These are phyloP conservation scores for Xerocomus amazonicus DNA, from an alignment of 1,284 basidiomycete genomes.

Conservation along the genomic window DNA sequence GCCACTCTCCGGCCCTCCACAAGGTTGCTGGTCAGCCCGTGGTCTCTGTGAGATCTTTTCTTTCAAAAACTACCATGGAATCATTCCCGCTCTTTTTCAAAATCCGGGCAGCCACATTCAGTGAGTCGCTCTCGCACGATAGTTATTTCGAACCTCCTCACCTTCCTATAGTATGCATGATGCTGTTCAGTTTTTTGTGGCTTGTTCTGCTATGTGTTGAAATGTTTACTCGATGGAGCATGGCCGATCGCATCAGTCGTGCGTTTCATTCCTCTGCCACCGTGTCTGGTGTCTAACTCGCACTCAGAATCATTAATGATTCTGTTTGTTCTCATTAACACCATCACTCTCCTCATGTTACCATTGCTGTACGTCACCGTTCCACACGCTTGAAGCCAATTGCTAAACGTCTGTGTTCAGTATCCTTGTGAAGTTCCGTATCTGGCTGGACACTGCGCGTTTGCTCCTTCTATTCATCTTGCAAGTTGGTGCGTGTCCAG, in stretches of 20 bases:
- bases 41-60: constrained; percentile 24
- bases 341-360: constrained; percentile 46
- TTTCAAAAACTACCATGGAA: constrained; percentile 28
- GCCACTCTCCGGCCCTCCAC: constrained; percentile 5
- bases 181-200: constrained; percentile 42
- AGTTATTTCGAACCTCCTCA: neutral
- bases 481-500: constrained; percentile 45
- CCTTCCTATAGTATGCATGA: constrained; percentile 34
- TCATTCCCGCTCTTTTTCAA: constrained; percentile 39
- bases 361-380: constrained; percentile 46
- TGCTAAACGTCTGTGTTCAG: constrained; percentile 31
- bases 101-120: constrained; percentile 38
- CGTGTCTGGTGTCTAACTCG: neutral
- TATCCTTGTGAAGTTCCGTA: constrained; percentile 48
- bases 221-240: constrained; percentile 39
- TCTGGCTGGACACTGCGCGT: constrained; percentile 57
- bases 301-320: constrained; percentile 40
- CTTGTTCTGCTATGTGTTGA: constrained; percentile 40
- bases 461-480: constrained; percentile 44
- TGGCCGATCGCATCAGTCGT: constrained; percentile 40
- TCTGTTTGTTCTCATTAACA: constrained; percentile 46
- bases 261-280: constrained; percentile 18
- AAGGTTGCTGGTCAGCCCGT: constrained; percentile 21
- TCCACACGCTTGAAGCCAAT: neutral
- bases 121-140: constrained; percentile 31